Percentiles rank a stretch among this genome's conserved stretches.
phyloP scores from a whole-genome alignment of 1,284 basidiomycete genomes.

The Trichosporon sp. region DNA sequence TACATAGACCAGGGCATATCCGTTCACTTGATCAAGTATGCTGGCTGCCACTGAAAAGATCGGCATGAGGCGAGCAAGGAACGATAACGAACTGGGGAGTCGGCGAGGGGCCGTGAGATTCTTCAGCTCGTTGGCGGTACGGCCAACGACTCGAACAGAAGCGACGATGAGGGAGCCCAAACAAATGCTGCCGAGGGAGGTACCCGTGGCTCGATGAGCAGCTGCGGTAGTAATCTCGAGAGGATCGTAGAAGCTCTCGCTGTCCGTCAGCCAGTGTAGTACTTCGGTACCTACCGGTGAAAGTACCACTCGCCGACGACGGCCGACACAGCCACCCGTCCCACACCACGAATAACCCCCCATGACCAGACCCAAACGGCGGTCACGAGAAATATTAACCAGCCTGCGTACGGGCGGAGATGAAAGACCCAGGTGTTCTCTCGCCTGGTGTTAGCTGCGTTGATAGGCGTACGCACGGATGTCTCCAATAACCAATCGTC shows the following conservation, averaged over 20 bases:
- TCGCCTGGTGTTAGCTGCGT: slow-evolving; percentile 29
- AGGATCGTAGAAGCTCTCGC: slow-evolving; percentile 59
- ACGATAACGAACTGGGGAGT: slow-evolving; percentile 55
- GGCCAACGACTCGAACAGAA: slow-evolving; percentile 60
- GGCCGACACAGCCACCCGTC: slow-evolving; percentile 75
- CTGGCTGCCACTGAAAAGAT: slow-evolving; percentile 61
- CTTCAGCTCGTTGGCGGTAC: slow-evolving; percentile 46
- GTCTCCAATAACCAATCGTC: slow-evolving; percentile 67
- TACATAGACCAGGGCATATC: slow-evolving; percentile 78
- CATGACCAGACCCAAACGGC: slow-evolving; percentile 87
- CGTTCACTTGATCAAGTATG: slow-evolving; percentile 72
- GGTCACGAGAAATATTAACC: slow-evolving; percentile 71
- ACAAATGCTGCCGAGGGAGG: slow-evolving; percentile 76
- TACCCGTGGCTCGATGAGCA: slow-evolving; percentile 73
- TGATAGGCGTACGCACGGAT: slow-evolving; percentile 43
- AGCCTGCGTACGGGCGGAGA: slow-evolving; percentile 75
- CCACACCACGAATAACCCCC: slow-evolving; percentile 78
- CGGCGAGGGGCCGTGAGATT: slow-evolving; percentile 45
- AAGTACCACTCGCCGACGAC: slow-evolving; percentile 94
- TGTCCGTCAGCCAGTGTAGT: slow-evolving; percentile 25
- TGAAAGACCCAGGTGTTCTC: slow-evolving; percentile 67
- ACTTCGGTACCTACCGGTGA: slow-evolving; percentile 64
- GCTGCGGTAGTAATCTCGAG: slow-evolving; percentile 71
- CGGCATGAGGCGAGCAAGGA: slow-evolving; percentile 56
- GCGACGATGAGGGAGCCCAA: slow-evolving; percentile 77